Percentiles rank a stretch among this genome's conserved stretches.
Evolutionary conservation across 768 basidiomycete genomes (phyloP).

Genomic region (Russula ochroleuca): DNA sequence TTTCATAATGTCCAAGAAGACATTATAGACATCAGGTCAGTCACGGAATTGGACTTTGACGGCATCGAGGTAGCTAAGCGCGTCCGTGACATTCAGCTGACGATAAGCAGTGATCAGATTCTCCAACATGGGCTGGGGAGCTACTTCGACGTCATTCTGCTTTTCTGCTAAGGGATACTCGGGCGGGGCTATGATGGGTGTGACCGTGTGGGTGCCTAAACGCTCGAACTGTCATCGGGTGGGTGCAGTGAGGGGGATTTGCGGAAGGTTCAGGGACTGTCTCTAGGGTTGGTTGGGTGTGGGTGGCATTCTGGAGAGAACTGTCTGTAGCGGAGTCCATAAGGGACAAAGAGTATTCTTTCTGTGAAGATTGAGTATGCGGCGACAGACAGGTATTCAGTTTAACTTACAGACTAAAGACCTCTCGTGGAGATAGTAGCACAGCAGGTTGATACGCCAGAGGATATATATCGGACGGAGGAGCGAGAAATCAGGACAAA

Average conservation of each 20-base stretch:
- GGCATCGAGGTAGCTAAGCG: constrained; percentile 58
- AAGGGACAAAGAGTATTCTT: background rate
- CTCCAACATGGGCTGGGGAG: constrained; percentile 12
- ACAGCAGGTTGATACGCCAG: background rate
- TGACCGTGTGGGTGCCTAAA: background rate
- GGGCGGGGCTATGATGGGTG: background rate
- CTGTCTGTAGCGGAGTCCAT: constrained; percentile 13
- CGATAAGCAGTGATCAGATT: constrained; percentile 35
- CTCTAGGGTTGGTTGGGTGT: background rate
- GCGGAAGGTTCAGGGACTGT: background rate
- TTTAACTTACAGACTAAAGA: background rate
- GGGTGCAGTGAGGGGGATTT: background rate
- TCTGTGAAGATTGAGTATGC: background rate
- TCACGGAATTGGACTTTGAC: constrained; percentile 59
- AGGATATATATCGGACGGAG: background rate
- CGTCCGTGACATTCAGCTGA: constrained; percentile 58
- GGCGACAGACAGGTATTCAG: background rate
- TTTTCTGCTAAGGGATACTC: constrained; percentile 6
- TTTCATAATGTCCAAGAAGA: constrained; percentile 67
- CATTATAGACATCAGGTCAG: constrained; percentile 59
- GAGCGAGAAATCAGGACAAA: background rate
- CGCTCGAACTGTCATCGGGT: background rate
- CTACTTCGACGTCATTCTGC: background rate
- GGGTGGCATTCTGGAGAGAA: constrained; percentile 2
- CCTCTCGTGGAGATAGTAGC: background rate